These are phyloP conservation scores for Galerina sulciceps DNA, from an alignment of 768 basidiomycete genomes.

Conservation along the genomic window DNA sequence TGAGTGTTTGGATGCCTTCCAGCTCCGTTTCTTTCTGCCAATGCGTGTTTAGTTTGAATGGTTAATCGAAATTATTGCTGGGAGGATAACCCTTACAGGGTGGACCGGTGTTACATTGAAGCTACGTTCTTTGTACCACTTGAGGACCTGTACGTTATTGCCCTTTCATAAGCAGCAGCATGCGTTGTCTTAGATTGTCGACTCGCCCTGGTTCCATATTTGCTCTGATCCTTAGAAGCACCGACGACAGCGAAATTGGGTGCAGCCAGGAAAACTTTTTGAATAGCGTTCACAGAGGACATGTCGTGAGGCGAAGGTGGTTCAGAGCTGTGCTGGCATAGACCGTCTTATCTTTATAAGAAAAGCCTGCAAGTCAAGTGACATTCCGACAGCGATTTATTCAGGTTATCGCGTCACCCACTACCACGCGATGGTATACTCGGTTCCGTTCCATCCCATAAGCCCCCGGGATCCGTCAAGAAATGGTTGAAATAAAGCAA, in stretches of 20 bases:
- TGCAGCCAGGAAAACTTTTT: conserved; percentile 66
- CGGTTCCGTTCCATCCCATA: conserved; percentile 1
- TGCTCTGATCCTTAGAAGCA: conserved; percentile 77
- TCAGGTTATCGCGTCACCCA: conserved; percentile 18
- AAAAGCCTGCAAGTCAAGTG: conserved; percentile 15
- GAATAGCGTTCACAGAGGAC: conserved; percentile 34
- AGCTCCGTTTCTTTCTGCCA: conserved; percentile 70
- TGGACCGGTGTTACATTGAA: conserved; percentile 75
- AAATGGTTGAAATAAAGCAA: too few relatives aligned
- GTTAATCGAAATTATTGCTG: too few relatives aligned
- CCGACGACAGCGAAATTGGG: conserved; percentile 79
- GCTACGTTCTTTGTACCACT: conserved; percentile 72
- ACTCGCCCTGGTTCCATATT: conserved; percentile 76
- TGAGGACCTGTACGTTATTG: conserved; percentile 56
- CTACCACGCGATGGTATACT: conserved; percentile 12
- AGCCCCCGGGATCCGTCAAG: too few relatives aligned
- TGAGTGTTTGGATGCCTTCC: conserved; percentile 64
- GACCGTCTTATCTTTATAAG: conserved; percentile 4
- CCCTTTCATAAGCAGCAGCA: not conserved
- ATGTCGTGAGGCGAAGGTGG: conserved; percentile 14
- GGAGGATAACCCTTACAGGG: conserved; percentile 52
- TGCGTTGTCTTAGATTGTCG: not conserved
- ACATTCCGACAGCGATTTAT: conserved; percentile 11
- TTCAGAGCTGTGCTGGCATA: conserved; percentile 3
- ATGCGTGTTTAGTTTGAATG: not conserved